These are phyloP conservation scores for Vararia minispora DNA, from an alignment of 768 basidiomycete species.

Conservation along the genomic window DNA sequence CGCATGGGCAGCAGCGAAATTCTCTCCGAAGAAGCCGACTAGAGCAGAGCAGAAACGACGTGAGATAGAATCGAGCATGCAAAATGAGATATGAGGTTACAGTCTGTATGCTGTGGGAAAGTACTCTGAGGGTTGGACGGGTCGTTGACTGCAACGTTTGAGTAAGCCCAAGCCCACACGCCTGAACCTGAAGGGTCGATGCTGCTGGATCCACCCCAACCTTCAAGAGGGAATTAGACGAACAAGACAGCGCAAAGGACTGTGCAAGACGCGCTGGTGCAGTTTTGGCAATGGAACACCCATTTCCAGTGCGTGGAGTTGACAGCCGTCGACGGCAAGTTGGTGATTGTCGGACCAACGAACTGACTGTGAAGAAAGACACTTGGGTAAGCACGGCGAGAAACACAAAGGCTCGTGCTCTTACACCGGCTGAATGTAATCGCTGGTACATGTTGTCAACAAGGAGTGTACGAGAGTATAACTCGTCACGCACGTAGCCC, in stretches of 20 bases:
- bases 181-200: constrained; percentile 24
- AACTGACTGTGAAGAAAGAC: constrained; percentile 24
- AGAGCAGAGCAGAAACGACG: neutral
- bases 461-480: neutral
- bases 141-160: constrained; percentile 30
- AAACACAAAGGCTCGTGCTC: constrained; percentile 8
- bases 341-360: constrained; percentile 40
- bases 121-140: constrained; percentile 40
- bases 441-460: constrained; percentile 21
- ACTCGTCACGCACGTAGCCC: constrained; percentile 34
- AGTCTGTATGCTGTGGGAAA: constrained; percentile 48
- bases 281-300: constrained; percentile 59
- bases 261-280: constrained; percentile 33
- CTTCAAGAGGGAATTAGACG: constrained; percentile 5
- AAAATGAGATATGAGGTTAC: constrained; percentile 20
- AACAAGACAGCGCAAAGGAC: neutral
- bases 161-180: constrained; percentile 43
- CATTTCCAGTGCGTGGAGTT: constrained; percentile 58
- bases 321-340: constrained; percentile 35
- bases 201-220: constrained; percentile 30
- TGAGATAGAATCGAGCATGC: neutral
- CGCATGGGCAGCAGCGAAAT: constrained; percentile 33
- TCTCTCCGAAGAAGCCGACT: constrained; percentile 53
- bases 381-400: neutral
- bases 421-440: constrained; percentile 41